These are phyloP conservation scores for Trichophyton rubrum DNA, from an alignment of 2,329 filamentous ascomycete genomes.

Conservation along the genomic window DNA sequence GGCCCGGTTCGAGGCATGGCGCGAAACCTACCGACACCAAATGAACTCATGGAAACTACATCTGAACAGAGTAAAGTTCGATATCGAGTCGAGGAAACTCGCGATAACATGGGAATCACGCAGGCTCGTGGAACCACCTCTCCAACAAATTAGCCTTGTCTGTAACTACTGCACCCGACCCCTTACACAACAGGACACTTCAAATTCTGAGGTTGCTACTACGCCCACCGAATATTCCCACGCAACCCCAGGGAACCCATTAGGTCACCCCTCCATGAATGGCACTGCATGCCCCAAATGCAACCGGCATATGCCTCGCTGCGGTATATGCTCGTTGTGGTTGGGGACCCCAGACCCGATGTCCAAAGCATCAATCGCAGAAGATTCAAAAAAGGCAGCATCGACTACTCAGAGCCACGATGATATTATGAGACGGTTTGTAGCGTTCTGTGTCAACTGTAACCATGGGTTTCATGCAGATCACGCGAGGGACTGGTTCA, in stretches of 20 bases:
- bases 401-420: constrained; percentile 11
- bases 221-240: constrained; percentile 22
- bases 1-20: constrained; percentile 46
- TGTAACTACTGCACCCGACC: constrained; percentile 49
- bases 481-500: constrained; percentile 52
- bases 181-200: constrained; percentile 36
- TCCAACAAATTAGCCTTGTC: constrained; percentile 44
- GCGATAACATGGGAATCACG: constrained; percentile 40
- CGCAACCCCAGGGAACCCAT: constrained; percentile 25
- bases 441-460: constrained; percentile 51
- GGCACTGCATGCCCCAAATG: constrained; percentile 50
- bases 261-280: constrained; percentile 25
- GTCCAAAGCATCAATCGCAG: constrained; percentile 27
- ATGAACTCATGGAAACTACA: constrained; percentile 52
- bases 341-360: constrained; percentile 46
- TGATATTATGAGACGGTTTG: constrained; percentile 42
- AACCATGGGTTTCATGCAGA: constrained; percentile 52
- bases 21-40: constrained; percentile 47
- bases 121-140: constrained; percentile 37
- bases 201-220: constrained; percentile 18
- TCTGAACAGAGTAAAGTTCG: constrained; percentile 46
- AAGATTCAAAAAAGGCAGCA: constrained; percentile 19
- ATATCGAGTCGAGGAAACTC: constrained; percentile 44
- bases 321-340: constrained; percentile 50
- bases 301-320: constrained; percentile 50